Evolutionary conservation across 306 rosid species (phyloP).

Genomic region (Rosa lucieae): DNA sequence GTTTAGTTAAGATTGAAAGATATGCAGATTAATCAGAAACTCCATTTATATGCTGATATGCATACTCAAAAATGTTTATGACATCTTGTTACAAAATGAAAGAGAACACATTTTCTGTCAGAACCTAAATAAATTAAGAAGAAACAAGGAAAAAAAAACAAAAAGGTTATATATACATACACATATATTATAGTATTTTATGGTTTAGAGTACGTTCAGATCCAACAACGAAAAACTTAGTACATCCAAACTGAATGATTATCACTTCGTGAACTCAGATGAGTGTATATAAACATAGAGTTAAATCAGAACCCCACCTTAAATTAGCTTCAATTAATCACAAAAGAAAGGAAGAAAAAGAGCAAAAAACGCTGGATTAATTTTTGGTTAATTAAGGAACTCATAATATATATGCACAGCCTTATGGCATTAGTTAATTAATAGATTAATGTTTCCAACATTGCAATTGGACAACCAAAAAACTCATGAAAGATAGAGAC

Average conservation of each 20-base stretch:
- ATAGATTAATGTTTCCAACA: not conserved
- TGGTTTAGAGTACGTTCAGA: slow-evolving; percentile 10
- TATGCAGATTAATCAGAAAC: not conserved
- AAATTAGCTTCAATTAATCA: not conserved
- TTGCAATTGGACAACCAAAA: not conserved
- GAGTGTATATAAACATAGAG: not conserved
- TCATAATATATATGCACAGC: not conserved
- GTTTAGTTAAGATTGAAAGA: not conserved
- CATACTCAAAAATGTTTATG: not conserved
- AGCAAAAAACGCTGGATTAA: not conserved
- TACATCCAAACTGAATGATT: not conserved
- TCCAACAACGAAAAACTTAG: not conserved
- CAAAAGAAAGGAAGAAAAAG: not conserved
- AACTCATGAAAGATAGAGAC: not conserved
- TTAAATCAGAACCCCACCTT: not conserved
- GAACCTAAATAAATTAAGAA: not conserved
- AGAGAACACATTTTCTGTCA: not conserved
- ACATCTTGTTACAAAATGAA: not conserved
- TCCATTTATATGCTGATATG: not conserved
- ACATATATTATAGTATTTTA: not conserved
- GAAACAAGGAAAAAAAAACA: not conserved
- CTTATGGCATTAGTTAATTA: not conserved
- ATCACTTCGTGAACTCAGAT: not conserved
- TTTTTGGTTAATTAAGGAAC: not conserved
- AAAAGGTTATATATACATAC: not conserved